phyloP scores from a whole-genome alignment of 306 rosid genomes.

The Inga oerstediana region DNA sequence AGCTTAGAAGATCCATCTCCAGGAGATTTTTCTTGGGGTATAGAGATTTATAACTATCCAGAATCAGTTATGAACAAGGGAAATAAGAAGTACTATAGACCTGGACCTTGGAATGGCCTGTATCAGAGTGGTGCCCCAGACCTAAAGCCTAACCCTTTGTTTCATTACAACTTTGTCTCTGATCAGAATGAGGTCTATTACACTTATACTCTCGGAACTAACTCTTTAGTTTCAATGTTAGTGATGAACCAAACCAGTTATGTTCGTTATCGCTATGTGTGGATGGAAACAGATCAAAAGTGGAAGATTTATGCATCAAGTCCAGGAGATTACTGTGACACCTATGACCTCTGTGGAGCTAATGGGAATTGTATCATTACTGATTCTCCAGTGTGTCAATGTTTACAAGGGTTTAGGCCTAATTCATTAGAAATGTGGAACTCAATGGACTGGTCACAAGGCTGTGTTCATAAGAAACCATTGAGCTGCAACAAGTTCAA shows the following conservation, averaged over 20 bases:
- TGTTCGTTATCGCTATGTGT: slow-evolving; percentile 3
- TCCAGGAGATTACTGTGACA: neutral
- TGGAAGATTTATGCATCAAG: neutral
- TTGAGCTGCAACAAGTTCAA: neutral
- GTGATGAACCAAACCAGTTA: neutral
- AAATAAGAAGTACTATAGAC: neutral
- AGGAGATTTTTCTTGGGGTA: neutral
- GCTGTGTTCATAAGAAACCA: neutral
- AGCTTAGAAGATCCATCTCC: slow-evolving; percentile 7
- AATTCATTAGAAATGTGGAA: neutral
- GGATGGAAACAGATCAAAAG: neutral
- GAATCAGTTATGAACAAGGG: neutral
- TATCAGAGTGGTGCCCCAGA: neutral
- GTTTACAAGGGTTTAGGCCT: slow-evolving; percentile 4
- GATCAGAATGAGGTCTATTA: neutral
- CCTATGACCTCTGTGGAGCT: neutral
- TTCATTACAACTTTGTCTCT: neutral
- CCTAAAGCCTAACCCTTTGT: neutral
- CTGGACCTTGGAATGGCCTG: slow-evolving; percentile 9
- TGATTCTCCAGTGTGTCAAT: neutral
- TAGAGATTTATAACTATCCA: neutral
- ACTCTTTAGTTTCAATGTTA: neutral
- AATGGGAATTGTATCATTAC: neutral
- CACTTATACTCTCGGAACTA: neutral
- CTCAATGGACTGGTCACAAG: slow-evolving; percentile 2